Evolutionary conservation across 108 stramenopile genomes (phyloP).

Genomic region (Aurantiochytrium sp.): DNA sequence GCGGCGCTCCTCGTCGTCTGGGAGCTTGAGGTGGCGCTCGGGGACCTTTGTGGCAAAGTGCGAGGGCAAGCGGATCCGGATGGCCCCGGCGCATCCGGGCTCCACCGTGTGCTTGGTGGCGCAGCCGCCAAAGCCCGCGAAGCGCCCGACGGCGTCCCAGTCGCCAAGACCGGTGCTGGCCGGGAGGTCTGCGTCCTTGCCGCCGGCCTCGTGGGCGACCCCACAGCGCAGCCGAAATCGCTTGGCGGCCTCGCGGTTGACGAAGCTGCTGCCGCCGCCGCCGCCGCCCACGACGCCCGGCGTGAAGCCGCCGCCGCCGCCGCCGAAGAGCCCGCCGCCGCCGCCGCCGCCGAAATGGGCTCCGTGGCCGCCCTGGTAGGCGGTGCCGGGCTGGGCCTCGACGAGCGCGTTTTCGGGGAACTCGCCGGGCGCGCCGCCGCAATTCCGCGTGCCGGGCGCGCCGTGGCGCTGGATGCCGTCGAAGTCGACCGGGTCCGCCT

Average conservation of each 20-base stretch:
- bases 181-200: slow-evolving; percentile 33
- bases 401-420: slow-evolving; percentile 40
- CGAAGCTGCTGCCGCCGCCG: slow-evolving; percentile 54
- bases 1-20: background rate
- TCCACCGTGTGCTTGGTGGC: background rate
- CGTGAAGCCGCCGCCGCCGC: slow-evolving; percentile 59
- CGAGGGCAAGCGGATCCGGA: background rate
- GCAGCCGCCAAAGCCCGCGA: slow-evolving; percentile 50
- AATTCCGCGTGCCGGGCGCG: slow-evolving; percentile 36
- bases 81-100: slow-evolving; percentile 4
- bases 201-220: slow-evolving; percentile 46
- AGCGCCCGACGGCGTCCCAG: slow-evolving; percentile 48
- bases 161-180: slow-evolving; percentile 46
- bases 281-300: slow-evolving; percentile 62
- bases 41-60: background rate
- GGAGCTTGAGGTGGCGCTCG: background rate
- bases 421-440: slow-evolving; percentile 54
- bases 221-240: slow-evolving; percentile 46
- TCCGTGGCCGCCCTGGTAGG: slow-evolving; percentile 56
- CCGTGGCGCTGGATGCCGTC: slow-evolving; percentile 52
- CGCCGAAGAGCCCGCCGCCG: slow-evolving; percentile 56
- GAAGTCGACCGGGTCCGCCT: slow-evolving; percentile 47
- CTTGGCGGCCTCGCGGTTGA: slow-evolving; percentile 15
- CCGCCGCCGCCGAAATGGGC: slow-evolving; percentile 62
- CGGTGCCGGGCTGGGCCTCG: slow-evolving; percentile 39